These are phyloP conservation scores for Fusarium palustre DNA, from an alignment of 2,329 filamentous ascomycete species.

Conservation along the genomic window DNA sequence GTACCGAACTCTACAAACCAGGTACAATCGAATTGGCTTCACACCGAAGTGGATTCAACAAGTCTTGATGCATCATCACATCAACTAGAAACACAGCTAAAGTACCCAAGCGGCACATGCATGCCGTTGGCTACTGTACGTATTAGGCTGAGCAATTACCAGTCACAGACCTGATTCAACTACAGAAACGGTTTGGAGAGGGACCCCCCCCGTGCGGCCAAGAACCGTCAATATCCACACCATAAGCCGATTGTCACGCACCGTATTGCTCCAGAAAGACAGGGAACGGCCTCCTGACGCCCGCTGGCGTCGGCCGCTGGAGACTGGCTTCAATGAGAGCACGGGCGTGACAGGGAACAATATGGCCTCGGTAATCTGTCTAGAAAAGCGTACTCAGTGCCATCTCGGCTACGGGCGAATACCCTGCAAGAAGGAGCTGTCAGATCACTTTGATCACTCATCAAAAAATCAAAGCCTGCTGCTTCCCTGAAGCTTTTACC, in stretches of 20 bases:
- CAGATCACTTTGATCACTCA: slow-evolving; percentile 26
- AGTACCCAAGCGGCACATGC: slow-evolving; percentile 2
- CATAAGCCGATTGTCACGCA: slow-evolving; percentile 23
- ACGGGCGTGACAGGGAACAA: slow-evolving; percentile 11
- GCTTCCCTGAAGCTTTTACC: slow-evolving; percentile 42
- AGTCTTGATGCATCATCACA: slow-evolving; percentile 6
- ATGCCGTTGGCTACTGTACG: slow-evolving; percentile 6
- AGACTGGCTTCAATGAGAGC: slow-evolving; percentile 26
- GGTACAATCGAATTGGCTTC: neutral
- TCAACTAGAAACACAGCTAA: slow-evolving; percentile 16
- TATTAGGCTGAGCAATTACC: neutral
- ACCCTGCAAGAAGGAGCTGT: slow-evolving; percentile 7
- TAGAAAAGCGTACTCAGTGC: slow-evolving; percentile 9
- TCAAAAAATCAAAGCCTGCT: slow-evolving; percentile 25
- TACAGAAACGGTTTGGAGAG: neutral
- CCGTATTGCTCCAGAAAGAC: neutral
- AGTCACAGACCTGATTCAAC: slow-evolving; percentile 11
- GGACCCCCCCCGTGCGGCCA: neutral
- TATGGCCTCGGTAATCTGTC: slow-evolving; percentile 38
- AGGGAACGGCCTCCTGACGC: slow-evolving; percentile 17
- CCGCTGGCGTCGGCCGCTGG: slow-evolving; percentile 39
- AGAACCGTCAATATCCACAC: slow-evolving; percentile 33
- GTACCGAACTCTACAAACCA: neutral
- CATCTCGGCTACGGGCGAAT: slow-evolving; percentile 27
- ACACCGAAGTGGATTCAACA: slow-evolving; percentile 24